Conservation (phyloP, 345 rosid species). For the Gossypioides kirkii region DNA sequence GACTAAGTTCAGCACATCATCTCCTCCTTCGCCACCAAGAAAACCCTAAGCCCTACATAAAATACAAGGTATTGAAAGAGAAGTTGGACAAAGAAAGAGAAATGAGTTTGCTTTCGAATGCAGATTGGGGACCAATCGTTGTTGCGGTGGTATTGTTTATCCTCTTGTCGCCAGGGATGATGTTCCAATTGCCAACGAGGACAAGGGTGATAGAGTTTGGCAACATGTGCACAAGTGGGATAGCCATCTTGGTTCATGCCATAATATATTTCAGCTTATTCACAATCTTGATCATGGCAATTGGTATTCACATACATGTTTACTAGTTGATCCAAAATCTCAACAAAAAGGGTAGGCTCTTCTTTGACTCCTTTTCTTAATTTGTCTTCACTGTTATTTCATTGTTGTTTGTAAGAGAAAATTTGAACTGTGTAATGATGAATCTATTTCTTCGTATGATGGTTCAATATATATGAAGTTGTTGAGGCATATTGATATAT, state of each 20-base stretch:
- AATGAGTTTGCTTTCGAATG: conserved; percentile 32
- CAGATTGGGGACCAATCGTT: conserved; percentile 87
- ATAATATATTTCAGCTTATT: conserved; percentile 66
- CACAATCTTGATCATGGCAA: conserved; percentile 75
- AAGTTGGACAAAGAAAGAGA: background rate
- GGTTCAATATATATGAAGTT: background rate
- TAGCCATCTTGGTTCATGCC: conserved; percentile 78
- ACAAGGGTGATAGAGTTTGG: conserved; percentile 80
- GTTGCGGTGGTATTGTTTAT: conserved; percentile 71
- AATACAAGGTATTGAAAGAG: background rate
- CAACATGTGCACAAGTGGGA: conserved; percentile 87
- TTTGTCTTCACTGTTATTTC: background rate
- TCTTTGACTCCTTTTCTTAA: background rate
- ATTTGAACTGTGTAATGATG: background rate
- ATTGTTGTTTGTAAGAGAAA: background rate
- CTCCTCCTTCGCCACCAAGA: conserved; percentile 49
- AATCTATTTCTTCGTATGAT: background rate
- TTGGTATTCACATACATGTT: conserved; percentile 54
- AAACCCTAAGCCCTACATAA: conserved; percentile 25
- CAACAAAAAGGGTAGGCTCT: background rate
- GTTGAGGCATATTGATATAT: too few species aligned
- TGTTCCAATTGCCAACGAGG: conserved; percentile 81
- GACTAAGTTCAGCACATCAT: conserved; percentile 45
- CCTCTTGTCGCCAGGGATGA: conserved; percentile 77
- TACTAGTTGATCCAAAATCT: conserved; percentile 24